These are phyloP conservation scores for Blastocystis sp. DNA, from an alignment of 352 stramenopile genomes.

Conservation along the genomic window DNA sequence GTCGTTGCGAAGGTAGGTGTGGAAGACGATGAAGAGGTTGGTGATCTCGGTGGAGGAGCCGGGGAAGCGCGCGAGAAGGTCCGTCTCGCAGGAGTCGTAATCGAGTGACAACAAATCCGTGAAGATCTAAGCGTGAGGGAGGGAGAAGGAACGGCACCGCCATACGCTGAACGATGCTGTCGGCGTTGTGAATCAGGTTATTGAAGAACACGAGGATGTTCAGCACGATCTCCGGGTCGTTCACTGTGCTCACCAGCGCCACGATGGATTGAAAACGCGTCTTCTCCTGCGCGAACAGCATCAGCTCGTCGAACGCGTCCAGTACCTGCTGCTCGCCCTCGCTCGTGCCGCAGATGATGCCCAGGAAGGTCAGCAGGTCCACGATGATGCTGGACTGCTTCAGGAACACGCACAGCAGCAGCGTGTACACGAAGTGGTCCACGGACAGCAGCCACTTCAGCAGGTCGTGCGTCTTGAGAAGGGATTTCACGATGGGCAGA, in stretches of 20 bases:
- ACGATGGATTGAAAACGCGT: conserved; percentile 46
- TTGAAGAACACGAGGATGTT: conserved; percentile 65
- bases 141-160: conserved; percentile 1
- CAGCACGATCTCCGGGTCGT: conserved; percentile 1
- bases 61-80: neutral
- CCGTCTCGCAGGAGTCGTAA: neutral
- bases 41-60: neutral
- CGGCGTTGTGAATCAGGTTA: neutral
- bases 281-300: conserved; percentile 55
- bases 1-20: conserved; percentile 3
- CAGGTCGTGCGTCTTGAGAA: conserved; percentile 56
- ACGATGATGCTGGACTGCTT: conserved; percentile 5
- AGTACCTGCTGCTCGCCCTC: conserved; percentile 35
- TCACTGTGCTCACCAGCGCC: conserved; percentile 9
- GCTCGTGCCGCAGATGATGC: conserved; percentile 7
- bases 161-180: conserved; percentile 34
- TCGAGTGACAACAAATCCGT: conserved; percentile 55
- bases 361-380: conserved; percentile 22
- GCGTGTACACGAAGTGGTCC: conserved; percentile 39
- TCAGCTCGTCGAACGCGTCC: conserved; percentile 28
- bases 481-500: conserved; percentile 28
- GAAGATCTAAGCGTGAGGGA: conserved; percentile 23
- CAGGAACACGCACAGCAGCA: conserved; percentile 52
- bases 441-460: conserved; percentile 32
- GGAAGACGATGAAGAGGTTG: conserved; percentile 25